phyloP scores from a whole-genome alignment of 129 eudicot genomes.

The Escallonia herrerae region DNA sequence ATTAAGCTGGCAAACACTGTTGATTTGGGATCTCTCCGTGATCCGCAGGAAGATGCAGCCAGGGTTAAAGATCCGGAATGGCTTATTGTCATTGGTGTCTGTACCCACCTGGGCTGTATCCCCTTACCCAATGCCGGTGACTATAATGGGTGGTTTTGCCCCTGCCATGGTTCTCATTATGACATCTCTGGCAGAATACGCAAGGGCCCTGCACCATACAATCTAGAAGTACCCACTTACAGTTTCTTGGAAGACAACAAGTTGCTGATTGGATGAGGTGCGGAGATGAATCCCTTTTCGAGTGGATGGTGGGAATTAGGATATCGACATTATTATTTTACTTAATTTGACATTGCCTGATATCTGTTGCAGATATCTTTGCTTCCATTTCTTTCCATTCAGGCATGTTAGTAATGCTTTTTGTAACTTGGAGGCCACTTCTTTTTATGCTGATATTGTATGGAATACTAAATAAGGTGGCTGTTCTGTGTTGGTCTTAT shows the following conservation, averaged over 20 bases:
- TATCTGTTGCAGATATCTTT: conserved; percentile 19
- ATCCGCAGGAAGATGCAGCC: conserved; percentile 56
- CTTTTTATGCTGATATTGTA: conserved; percentile 17
- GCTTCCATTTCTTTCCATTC: conserved; percentile 2
- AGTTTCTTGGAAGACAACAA: conserved; percentile 50
- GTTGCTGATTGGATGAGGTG: conserved; percentile 41
- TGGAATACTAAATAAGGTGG: conserved; percentile 21
- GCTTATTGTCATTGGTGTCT: conserved; percentile 59
- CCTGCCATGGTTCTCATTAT: conserved; percentile 63
- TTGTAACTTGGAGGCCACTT: conserved; percentile 23
- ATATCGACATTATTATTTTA: conserved; percentile 12
- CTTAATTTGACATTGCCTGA: conserved; percentile 1
- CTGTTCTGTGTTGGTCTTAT: neutral
- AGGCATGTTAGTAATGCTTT: conserved; percentile 11
- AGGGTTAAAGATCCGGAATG: conserved; percentile 63
- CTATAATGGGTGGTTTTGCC: conserved; percentile 65
- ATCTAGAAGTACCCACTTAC: conserved; percentile 62
- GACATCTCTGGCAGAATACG: conserved; percentile 66
- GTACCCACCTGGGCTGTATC: conserved; percentile 62
- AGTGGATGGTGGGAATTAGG: conserved; percentile 13
- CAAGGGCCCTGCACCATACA: conserved; percentile 63
- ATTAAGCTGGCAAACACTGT: conserved; percentile 51
- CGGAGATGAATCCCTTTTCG: neutral
- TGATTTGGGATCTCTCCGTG: conserved; percentile 48
- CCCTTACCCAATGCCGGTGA: conserved; percentile 67